A percentile compares a stretch with the other conserved stretches of the same genome.
Evolutionary conservation across 2,329 filamentous ascomycete species (phyloP).

Genomic region (Phoma sp.): DNA sequence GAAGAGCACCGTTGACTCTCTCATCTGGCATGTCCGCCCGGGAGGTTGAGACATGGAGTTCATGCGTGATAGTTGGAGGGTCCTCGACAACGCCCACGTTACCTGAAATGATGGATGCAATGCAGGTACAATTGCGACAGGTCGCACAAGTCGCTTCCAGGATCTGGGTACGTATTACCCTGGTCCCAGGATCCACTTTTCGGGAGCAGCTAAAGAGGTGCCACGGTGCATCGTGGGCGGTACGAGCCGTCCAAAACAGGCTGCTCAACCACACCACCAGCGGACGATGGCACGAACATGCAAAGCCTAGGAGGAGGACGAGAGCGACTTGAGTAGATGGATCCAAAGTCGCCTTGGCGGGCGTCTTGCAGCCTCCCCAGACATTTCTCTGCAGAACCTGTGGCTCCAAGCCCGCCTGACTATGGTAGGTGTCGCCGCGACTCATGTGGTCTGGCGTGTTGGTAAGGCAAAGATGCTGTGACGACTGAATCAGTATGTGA

Average conservation of each 20-base stretch:
- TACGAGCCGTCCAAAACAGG: conserved; percentile 8
- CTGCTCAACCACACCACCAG: not conserved
- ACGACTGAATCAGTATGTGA: not conserved
- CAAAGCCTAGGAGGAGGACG: not conserved
- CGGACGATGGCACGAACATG: not conserved
- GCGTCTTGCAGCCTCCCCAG: not conserved
- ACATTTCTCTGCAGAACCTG: not conserved
- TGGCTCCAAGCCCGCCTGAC: conserved; percentile 7
- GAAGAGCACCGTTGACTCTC: conserved; percentile 24
- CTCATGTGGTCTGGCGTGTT: conserved; percentile 2
- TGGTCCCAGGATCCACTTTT: conserved; percentile 12
- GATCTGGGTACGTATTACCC: conserved; percentile 22
- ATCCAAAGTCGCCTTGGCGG: not conserved
- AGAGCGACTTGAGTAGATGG: not conserved
- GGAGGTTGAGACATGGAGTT: conserved; percentile 29
- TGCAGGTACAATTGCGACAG: conserved; percentile 34
- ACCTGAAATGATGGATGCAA: conserved; percentile 24
- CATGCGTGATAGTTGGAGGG: conserved; percentile 28
- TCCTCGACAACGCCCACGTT: conserved; percentile 29
- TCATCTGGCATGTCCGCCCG: conserved; percentile 34
- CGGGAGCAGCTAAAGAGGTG: conserved; percentile 10
- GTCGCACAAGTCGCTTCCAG: conserved; percentile 25
- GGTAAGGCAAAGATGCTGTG: not conserved
- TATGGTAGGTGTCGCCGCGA: not conserved
- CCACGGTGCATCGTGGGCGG: conserved; percentile 14